Conservation (phyloP, 2,329 filamentous ascomycete genomes). For the Pseudogymnoascus sp. region DNA sequence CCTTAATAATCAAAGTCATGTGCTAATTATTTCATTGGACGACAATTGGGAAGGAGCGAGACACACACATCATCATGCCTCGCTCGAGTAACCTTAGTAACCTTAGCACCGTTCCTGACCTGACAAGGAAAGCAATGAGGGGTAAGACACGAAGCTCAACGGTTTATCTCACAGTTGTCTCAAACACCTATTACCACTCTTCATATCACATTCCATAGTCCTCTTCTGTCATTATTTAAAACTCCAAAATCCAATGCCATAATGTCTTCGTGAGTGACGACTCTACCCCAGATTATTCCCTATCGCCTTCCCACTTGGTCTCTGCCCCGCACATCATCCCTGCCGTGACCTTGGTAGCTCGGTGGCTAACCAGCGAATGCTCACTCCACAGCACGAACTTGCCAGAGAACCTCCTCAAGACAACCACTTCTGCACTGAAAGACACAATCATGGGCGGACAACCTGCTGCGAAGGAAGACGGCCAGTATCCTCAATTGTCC, state of each 20-base stretch:
- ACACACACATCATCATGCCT: neutral
- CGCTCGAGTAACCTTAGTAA: neutral
- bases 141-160: neutral
- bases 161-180: neutral
- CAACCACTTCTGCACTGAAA: neutral
- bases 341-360: neutral
- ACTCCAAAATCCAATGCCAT: neutral
- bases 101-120: neutral
- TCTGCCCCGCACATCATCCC: neutral
- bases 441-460: conserved; percentile 28
- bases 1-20: neutral
- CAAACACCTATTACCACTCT: neutral
- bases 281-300: conserved; percentile 1
- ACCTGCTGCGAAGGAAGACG: conserved; percentile 22
- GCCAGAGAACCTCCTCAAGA: neutral
- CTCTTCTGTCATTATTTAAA: neutral
- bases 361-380: neutral
- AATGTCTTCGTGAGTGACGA: neutral
- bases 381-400: neutral
- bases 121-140: neutral
- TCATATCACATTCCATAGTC: neutral
- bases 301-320: neutral
- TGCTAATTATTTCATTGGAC: neutral
- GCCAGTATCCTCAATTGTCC: conserved; percentile 26
- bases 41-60: neutral